A percentile compares a stretch with the other conserved stretches of the same genome.
Evolutionary conservation across 108 stramenopile species (phyloP).

Genomic region (Stephanodiscus minutulus): DNA sequence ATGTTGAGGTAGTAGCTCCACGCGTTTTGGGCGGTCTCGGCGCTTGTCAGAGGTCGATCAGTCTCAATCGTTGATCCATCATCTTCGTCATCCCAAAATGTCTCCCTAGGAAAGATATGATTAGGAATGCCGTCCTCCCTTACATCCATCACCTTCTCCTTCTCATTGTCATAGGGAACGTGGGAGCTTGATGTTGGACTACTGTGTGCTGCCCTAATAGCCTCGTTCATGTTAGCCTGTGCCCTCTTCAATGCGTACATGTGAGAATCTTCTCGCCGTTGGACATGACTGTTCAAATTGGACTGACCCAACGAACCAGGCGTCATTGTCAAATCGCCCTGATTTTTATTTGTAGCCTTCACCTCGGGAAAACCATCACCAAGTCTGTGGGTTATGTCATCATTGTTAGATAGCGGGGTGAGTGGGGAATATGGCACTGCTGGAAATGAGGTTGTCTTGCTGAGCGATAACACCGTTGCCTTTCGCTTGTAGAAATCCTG

Average conservation of each 20-base stretch:
- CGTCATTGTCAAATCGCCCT: not conserved
- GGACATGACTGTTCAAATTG: not conserved
- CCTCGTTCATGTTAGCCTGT: slow-evolving; percentile 26
- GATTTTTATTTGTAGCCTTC: slow-evolving; percentile 9
- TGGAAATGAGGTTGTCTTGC: slow-evolving; percentile 3
- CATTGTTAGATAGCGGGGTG: not conserved
- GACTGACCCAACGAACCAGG: slow-evolving; percentile 1
- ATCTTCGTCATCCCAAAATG: slow-evolving; percentile 40
- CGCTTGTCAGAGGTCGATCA: not conserved
- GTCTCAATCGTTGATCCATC: too few species aligned
- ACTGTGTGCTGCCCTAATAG: slow-evolving; percentile 25
- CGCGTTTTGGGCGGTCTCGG: slow-evolving; percentile 17
- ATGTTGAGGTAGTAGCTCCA: slow-evolving; percentile 38
- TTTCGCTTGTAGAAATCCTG: slow-evolving; percentile 39
- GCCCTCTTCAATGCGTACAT: slow-evolving; percentile 34
- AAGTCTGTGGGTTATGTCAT: not conserved
- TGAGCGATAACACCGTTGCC: slow-evolving; percentile 19
- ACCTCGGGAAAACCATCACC: not conserved
- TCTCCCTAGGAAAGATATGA: slow-evolving; percentile 24
- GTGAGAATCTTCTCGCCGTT: slow-evolving; percentile 10
- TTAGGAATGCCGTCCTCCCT: slow-evolving; percentile 2
- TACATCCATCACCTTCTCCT: slow-evolving; percentile 1
- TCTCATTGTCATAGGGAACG: slow-evolving; percentile 17
- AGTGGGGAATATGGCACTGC: not conserved
- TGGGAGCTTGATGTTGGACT: not conserved